Conservation (phyloP, 495 filamentous ascomycete genomes). For the Chaetomium tenue region DNA sequence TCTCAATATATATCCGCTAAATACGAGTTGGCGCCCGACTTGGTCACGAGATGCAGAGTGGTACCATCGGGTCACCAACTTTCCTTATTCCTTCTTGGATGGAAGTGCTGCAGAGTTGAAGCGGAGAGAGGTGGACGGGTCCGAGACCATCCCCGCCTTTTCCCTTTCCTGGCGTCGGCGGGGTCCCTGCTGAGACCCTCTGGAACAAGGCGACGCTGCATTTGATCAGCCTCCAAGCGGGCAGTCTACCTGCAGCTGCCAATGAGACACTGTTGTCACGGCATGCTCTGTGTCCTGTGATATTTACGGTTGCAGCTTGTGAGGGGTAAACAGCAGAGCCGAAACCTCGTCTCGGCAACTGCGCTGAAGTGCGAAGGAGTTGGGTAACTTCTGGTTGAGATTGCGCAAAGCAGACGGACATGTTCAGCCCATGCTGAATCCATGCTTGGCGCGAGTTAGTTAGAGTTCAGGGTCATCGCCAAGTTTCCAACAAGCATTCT, state of each 20-base stretch:
- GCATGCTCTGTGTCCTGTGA: neutral
- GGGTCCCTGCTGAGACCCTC: neutral
- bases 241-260: constrained; percentile 4
- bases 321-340: neutral
- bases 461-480: neutral
- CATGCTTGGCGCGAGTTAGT: no score
- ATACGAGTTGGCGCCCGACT: no score
- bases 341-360: neutral
- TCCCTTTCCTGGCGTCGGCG: constrained; percentile 1
- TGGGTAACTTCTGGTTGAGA: no score
- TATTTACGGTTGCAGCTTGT: neutral
- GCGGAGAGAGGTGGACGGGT: neutral
- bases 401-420: no score
- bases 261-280: neutral
- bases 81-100: neutral
- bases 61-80: neutral
- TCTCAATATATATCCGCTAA: no score
- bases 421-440: no score
- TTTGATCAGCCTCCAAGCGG: constrained; percentile 1
- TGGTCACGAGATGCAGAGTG: neutral
- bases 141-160: constrained; percentile 2
- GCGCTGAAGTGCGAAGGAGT: neutral
- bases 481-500: neutral
- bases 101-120: neutral
- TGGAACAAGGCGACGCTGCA: neutral